phyloP scores from a whole-genome alignment of 1,284 basidiomycete genomes.

The Moesziomyces sp. region DNA sequence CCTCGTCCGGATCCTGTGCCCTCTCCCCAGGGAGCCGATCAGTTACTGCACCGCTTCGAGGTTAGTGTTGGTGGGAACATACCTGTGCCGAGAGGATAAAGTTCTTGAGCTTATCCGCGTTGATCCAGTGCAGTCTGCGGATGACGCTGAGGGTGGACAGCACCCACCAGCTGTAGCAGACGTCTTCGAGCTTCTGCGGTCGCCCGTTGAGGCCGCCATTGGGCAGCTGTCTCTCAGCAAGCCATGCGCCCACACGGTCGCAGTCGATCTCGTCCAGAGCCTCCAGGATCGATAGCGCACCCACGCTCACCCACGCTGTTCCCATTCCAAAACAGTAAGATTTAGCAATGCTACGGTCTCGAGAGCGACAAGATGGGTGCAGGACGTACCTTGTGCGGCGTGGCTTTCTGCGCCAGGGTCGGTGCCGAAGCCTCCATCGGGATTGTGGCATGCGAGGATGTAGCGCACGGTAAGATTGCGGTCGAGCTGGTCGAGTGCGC shows the following conservation, averaged over 20 bases:
- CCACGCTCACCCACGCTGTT: conserved; percentile 88
- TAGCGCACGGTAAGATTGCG: conserved; percentile 76
- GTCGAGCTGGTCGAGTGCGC: conserved; percentile 72
- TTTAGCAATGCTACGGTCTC: not conserved
- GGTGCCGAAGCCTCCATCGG: conserved; percentile 93
- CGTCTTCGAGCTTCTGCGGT: conserved; percentile 97
- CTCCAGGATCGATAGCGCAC: conserved; percentile 85
- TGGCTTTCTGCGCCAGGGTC: conserved; percentile 88
- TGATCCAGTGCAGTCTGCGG: conserved; percentile 87
- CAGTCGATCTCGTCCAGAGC: conserved; percentile 73
- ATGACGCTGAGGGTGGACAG: conserved; percentile 88
- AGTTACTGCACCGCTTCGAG: too few species aligned
- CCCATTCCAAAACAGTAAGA: not conserved
- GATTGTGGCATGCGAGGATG: conserved; percentile 84
- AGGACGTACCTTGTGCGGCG: conserved; percentile 81
- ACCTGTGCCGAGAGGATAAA: conserved; percentile 93
- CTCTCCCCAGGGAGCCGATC: too few species aligned
- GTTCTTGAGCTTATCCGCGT: conserved; percentile 78
- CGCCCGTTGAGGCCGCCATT: conserved; percentile 94
- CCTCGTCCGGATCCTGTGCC: conserved; percentile 83
- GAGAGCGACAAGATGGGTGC: not conserved
- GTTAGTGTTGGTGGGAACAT: not conserved
- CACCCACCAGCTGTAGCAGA: conserved; percentile 98
- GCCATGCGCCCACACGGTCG: conserved; percentile 83
- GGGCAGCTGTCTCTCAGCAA: conserved; percentile 89